These are phyloP conservation scores for Platismatia glauca DNA, from an alignment of 495 filamentous ascomycete genomes.

Conservation along the genomic window DNA sequence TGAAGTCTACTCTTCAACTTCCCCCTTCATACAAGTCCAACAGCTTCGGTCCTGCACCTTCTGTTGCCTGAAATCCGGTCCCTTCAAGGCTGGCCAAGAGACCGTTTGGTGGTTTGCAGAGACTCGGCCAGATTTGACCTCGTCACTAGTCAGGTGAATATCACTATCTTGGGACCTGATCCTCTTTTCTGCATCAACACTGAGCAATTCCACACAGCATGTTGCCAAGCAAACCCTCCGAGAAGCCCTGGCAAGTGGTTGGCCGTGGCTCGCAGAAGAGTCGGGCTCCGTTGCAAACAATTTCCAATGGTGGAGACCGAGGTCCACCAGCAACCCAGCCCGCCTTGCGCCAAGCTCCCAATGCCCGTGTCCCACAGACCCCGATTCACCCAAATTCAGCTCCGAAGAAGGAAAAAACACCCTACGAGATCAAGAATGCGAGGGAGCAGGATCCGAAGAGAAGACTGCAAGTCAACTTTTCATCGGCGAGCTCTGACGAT, in stretches of 20 bases:
- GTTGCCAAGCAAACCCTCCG: not conserved
- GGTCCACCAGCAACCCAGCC: not conserved
- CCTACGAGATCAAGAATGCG: slow-evolving; percentile 12
- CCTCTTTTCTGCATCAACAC: not conserved
- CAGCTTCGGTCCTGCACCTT: not conserved
- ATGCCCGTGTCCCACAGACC: not conserved
- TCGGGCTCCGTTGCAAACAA: not conserved
- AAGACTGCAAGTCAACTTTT: not conserved
- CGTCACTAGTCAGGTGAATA: not conserved
- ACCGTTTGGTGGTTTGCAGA: not conserved
- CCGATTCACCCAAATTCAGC: not conserved
- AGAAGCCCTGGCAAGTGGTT: not conserved
- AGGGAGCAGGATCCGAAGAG: slow-evolving; percentile 12
- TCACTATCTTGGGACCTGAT: not conserved
- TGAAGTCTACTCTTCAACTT: not conserved
- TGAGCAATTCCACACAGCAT: not conserved
- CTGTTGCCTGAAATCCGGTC: not conserved
- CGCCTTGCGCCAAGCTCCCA: not conserved
- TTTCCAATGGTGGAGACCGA: not conserved
- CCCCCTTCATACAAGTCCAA: too few relatives aligned
- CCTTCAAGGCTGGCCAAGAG: not conserved
- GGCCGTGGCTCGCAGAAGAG: not conserved
- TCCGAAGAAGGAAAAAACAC: slow-evolving; percentile 10
- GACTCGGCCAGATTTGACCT: not conserved
- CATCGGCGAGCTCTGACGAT: not conserved